phyloP scores from a whole-genome alignment of 2,329 filamentous ascomycete species.

The Epichloe typhina region DNA sequence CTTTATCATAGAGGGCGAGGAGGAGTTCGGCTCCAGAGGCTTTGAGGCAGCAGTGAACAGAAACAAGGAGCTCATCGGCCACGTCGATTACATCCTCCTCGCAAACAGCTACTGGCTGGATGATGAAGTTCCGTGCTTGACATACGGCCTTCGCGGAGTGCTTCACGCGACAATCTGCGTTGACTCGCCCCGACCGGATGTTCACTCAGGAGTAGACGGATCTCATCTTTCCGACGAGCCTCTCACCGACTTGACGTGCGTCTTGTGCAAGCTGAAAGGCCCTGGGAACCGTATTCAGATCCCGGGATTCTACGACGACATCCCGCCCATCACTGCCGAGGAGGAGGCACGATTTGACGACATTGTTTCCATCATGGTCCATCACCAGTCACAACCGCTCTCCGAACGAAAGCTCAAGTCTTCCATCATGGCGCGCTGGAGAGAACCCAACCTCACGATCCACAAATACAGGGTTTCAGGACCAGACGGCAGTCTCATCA shows the following conservation, averaged over 20 bases:
- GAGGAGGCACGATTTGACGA: slow-evolving; percentile 75
- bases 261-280: slow-evolving; percentile 73
- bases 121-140: slow-evolving; percentile 87
- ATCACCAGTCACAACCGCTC: slow-evolving; percentile 48
- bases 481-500: slow-evolving; percentile 83
- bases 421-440: slow-evolving; percentile 86
- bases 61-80: slow-evolving; percentile 74
- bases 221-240: slow-evolving; percentile 83
- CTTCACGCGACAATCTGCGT: slow-evolving; percentile 86
- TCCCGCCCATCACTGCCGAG: slow-evolving; percentile 58
- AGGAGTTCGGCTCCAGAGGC: slow-evolving; percentile 85
- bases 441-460: slow-evolving; percentile 86
- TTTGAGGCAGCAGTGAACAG: slow-evolving; percentile 72
- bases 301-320: slow-evolving; percentile 77
- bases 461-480: slow-evolving; percentile 89
- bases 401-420: slow-evolving; percentile 60
- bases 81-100: slow-evolving; percentile 85
- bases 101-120: slow-evolving; percentile 99
- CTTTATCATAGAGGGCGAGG: slow-evolving; percentile 92
- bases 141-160: slow-evolving; percentile 85
- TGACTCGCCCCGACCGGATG: slow-evolving; percentile 72
- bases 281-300: slow-evolving; percentile 70
- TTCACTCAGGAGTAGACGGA: slow-evolving; percentile 94
- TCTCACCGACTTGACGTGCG: slow-evolving; percentile 74
- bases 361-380: slow-evolving; percentile 65